Conservation (phyloP, 495 filamentous ascomycete species). For the Astrothelium subdiscretum region DNA sequence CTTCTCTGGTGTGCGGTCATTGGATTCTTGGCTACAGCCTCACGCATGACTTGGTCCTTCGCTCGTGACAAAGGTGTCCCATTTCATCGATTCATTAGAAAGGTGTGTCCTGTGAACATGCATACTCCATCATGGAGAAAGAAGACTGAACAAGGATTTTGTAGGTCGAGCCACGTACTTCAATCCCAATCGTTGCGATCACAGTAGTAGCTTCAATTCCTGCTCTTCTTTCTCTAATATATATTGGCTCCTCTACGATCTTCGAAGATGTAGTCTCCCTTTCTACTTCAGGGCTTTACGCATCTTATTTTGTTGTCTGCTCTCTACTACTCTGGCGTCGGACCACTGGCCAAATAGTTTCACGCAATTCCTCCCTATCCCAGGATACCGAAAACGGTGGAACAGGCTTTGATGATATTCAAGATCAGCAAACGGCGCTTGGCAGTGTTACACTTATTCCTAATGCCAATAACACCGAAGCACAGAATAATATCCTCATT, state of each 20-base stretch:
- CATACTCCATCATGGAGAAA: constrained; percentile 8
- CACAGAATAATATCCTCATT: neutral
- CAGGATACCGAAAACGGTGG: neutral
- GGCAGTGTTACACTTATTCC: too few species aligned
- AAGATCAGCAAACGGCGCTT: too few species aligned
- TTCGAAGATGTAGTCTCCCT: constrained; percentile 20
- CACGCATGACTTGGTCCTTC: constrained; percentile 36
- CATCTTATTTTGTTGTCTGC: constrained; percentile 14
- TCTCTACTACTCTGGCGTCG: constrained; percentile 16
- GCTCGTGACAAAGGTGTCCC: constrained; percentile 17
- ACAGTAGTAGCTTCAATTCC: constrained; percentile 7
- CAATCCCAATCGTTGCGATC: constrained; percentile 11
- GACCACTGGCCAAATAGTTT: constrained; percentile 10
- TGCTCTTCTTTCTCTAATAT: constrained; percentile 13
- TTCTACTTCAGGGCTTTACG: constrained; percentile 15
- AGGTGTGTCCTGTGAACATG: constrained; percentile 8
- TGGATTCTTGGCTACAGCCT: constrained; percentile 31
- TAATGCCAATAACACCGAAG: constrained; percentile 2
- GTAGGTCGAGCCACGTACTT: neutral
- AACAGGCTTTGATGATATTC: too few species aligned
- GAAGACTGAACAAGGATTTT: neutral
- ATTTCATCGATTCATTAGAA: constrained; percentile 23
- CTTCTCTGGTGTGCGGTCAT: constrained; percentile 26
- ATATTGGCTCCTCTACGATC: constrained; percentile 13
- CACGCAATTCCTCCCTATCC: neutral